Percentiles rank a stretch among this genome's conserved stretches.
These are phyloP conservation scores for Toxicodendron radicans DNA, from an alignment of 345 rosid genomes.

Conservation along the genomic window DNA sequence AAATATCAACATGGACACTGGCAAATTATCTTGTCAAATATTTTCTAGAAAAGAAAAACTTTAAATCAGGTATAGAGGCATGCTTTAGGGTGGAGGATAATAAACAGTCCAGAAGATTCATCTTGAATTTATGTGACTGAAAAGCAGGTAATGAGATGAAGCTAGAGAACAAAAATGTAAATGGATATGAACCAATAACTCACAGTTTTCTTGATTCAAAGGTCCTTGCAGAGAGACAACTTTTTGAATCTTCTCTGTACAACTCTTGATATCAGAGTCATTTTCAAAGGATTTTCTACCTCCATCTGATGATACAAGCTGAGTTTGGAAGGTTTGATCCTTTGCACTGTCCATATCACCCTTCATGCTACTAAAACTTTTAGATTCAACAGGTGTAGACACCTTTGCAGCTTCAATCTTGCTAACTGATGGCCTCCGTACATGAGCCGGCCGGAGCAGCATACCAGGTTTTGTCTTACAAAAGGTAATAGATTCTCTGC, in stretches of 20 bases:
- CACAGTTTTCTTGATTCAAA: slow-evolving; percentile 53
- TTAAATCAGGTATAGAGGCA: neutral
- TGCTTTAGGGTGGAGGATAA: neutral
- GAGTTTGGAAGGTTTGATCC: slow-evolving; percentile 30
- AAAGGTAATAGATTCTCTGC: slow-evolving; percentile 71
- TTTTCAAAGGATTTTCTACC: slow-evolving; percentile 40
- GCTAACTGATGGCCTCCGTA: slow-evolving; percentile 49
- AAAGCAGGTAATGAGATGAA: neutral
- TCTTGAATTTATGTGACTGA: neutral
- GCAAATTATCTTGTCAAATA: neutral
- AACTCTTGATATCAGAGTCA: slow-evolving; percentile 40
- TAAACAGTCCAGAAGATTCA: neutral
- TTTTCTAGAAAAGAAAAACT: neutral
- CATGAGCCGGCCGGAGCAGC: slow-evolving; percentile 88
- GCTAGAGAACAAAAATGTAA: neutral
- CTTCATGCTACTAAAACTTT: slow-evolving; percentile 27
- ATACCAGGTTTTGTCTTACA: slow-evolving; percentile 89
- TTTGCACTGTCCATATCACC: slow-evolving; percentile 31
- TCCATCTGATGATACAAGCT: slow-evolving; percentile 34
- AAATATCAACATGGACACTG: neutral
- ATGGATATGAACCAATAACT: slow-evolving; percentile 28
- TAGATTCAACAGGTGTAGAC: slow-evolving; percentile 45
- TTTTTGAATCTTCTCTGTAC: slow-evolving; percentile 48
- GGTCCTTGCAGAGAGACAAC: slow-evolving; percentile 45
- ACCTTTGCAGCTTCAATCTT: slow-evolving; percentile 55